Percentiles rank a stretch among this genome's conserved stretches.
Evolutionary conservation across 768 basidiomycete genomes (phyloP).

Genomic region (Pleurotus giganteus): DNA sequence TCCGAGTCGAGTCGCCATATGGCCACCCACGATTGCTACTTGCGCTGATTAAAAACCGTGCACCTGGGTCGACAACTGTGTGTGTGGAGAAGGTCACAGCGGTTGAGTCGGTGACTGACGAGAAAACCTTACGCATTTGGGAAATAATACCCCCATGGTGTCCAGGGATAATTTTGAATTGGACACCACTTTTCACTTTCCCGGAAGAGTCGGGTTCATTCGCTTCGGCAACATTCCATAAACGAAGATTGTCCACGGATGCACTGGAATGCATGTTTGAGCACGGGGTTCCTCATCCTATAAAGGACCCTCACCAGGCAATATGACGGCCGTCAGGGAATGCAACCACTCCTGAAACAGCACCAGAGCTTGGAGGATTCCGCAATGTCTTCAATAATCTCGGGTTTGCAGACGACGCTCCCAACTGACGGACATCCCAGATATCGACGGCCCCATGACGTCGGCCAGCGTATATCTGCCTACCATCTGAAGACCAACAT

Average conservation of each 20-base stretch:
- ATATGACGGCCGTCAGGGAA: slow-evolving; percentile 93
- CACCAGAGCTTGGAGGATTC: slow-evolving; percentile 86
- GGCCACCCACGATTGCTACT: slow-evolving; percentile 93
- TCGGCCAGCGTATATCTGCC: slow-evolving; percentile 86
- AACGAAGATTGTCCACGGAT: slow-evolving; percentile 86
- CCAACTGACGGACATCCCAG: slow-evolving; percentile 89
- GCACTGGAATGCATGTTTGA: slow-evolving; percentile 50
- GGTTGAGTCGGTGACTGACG: background rate
- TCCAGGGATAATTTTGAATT: slow-evolving; percentile 93
- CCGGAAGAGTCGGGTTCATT: slow-evolving; percentile 63
- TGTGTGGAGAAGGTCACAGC: slow-evolving; percentile 1
- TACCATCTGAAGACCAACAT: slow-evolving; percentile 89
- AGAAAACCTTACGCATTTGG: slow-evolving; percentile 73
- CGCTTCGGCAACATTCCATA: slow-evolving; percentile 89
- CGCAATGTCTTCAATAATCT: slow-evolving; percentile 77
- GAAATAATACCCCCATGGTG: slow-evolving; percentile 95
- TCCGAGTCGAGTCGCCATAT: slow-evolving; percentile 82
- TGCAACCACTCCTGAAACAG: slow-evolving; percentile 87
- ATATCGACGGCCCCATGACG: slow-evolving; percentile 89
- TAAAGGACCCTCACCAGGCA: slow-evolving; percentile 63
- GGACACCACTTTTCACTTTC: slow-evolving; percentile 65
- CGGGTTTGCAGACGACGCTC: slow-evolving; percentile 66
- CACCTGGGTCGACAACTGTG: slow-evolving; percentile 82
- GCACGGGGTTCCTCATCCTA: slow-evolving; percentile 10
- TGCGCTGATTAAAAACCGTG: slow-evolving; percentile 84